These are phyloP conservation scores for Piper longum DNA, from an alignment of 164 flowering plant species.

Conservation along the genomic window DNA sequence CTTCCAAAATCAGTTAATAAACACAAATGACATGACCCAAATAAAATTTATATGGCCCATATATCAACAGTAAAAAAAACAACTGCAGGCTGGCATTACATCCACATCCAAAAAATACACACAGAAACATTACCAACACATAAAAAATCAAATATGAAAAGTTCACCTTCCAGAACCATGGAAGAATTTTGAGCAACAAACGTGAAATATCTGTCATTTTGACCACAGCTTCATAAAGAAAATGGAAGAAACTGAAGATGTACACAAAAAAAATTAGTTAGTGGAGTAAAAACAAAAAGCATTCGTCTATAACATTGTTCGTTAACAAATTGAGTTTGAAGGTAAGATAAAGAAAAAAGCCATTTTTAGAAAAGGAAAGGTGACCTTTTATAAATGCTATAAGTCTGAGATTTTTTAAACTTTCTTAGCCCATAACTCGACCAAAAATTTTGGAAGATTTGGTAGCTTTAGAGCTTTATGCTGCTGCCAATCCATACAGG, in stretches of 20 bases:
- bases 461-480: conserved; percentile 67
- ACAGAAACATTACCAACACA: background rate
- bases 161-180: conserved; percentile 88
- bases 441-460: conserved; percentile 67
- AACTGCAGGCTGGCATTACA: no score
- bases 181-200: conserved; percentile 69
- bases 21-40: no score
- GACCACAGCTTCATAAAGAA: conserved; percentile 69
- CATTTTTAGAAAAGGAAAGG: background rate
- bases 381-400: conserved; percentile 89
- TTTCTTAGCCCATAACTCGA: conserved; percentile 71
- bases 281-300: background rate
- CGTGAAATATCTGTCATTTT: conserved; percentile 66
- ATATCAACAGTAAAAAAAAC: no score
- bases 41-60: no score
- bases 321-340: no score
- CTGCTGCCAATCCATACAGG: conserved; percentile 78
- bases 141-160: background rate
- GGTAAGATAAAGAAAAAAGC: no score
- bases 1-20: no score
- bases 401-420: conserved; percentile 76
- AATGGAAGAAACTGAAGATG: conserved; percentile 68
- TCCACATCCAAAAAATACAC: background rate
- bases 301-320: background rate
- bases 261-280: background rate